Evolutionary conservation across 1,139 yeast genomes (phyloP), one percentile per base, ranked within the genome.

Genomic region (Candida albicans): DNA sequence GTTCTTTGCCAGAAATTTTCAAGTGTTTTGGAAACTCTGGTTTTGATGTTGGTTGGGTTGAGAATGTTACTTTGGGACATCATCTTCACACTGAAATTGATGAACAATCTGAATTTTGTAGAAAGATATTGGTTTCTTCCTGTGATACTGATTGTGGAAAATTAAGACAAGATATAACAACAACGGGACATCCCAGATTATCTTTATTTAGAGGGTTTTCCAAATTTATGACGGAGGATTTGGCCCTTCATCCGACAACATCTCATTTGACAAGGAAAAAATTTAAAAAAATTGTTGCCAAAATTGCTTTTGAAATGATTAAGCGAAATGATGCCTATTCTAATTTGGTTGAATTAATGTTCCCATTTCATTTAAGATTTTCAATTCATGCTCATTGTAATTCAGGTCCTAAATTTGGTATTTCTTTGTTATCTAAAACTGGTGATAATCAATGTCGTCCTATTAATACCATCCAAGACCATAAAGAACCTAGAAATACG

Each of bases 261-360:
- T 50, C 61, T 18, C 52, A 54, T 11, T 52, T 67, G 42, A 76
- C 83, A 0, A 71, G 68, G 45, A 80, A 77, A 54, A 65, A 69
- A 44, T 75, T 69, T 55, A 79, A 79, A 52, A 79, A 78, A 54
- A 59, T 67, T 33, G 73, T 77, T 25, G 68, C 82, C 3, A 71
- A 70, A 50, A 77, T 79, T 44, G 83, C 85, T 0, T 80, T 79
- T 58, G 83, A 79, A 53, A 81, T 81, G 85, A 81, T 81, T 47
- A 79, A 75, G 41, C 51, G 85, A 49, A 81, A 81, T 54, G 86
- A 81, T 55, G 85, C 86, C 6, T 80, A 81, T 54, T 80, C 84
- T 2, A 81, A 81, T 55, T 65, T 80, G 55, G 84, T 81, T 37
- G 85, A 80, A 48, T 61, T 80, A 49, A 59, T 79, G 40, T 79